These are phyloP conservation scores for Lobulomyces angularis DNA, from an alignment of 192 early-diverging fungal species.

Conservation along the genomic window DNA sequence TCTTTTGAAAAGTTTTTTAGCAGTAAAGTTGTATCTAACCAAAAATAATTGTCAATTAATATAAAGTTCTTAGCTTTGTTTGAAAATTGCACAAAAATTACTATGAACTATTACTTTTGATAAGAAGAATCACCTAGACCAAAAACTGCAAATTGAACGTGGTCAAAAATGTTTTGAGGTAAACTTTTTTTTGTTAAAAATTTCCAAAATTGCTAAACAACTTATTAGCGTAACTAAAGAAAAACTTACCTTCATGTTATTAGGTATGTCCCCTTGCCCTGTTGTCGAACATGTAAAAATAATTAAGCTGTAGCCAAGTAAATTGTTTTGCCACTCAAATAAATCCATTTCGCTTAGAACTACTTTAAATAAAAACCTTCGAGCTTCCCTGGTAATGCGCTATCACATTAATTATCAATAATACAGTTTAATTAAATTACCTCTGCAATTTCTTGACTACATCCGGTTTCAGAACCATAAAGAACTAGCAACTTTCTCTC, in stretches of 20 bases:
- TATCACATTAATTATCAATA: constrained; percentile 62
- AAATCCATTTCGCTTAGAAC: neutral
- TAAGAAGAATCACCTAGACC: constrained; percentile 95
- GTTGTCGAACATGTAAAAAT: constrained; percentile 88
- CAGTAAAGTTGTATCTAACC: constrained; percentile 78
- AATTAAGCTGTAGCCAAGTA: constrained; percentile 45
- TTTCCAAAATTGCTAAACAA: constrained; percentile 66
- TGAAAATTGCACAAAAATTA: neutral
- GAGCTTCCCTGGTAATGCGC: constrained; percentile 1
- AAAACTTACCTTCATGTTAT: constrained; percentile 66
- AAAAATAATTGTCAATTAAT: neutral
- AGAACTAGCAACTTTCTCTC: constrained; percentile 77
- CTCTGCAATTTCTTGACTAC: constrained; percentile 79
- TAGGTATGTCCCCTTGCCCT: constrained; percentile 84
- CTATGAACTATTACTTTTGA: constrained; percentile 37
- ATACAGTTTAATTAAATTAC: constrained; percentile 60
- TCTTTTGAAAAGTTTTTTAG: constrained; percentile 80
- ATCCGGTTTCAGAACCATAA: constrained; percentile 89
- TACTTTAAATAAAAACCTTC: neutral
- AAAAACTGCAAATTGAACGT: constrained; percentile 74
- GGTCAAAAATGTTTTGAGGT: constrained; percentile 47
- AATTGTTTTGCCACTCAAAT: constrained; percentile 23
- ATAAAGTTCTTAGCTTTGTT: neutral
- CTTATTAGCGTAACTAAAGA: constrained; percentile 2
- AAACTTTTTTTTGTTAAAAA: constrained; percentile 74